These are phyloP conservation scores for Xylaria digitata DNA, from an alignment of 2,329 filamentous ascomycete genomes.

Conservation along the genomic window DNA sequence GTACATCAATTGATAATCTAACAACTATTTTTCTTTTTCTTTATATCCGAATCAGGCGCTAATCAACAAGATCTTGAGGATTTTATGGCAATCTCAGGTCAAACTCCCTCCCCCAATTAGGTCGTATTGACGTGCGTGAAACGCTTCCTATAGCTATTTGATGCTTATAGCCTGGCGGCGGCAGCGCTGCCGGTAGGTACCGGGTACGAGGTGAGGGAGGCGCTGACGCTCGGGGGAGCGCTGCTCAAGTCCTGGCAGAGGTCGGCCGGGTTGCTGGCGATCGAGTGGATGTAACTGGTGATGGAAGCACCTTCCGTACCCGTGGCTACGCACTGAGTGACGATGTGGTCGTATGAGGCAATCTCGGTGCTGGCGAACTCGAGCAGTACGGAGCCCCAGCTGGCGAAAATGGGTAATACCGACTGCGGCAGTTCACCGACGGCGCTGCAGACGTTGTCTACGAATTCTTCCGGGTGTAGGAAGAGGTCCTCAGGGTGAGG, in stretches of 20 bases:
- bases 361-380: conserved; percentile 12
- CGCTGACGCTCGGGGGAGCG: neutral
- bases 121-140: no score
- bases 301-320: conserved; percentile 5
- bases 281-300: conserved; percentile 17
- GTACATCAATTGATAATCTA: no score
- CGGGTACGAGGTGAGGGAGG: neutral
- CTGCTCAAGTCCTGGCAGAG: neutral
- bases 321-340: conserved; percentile 23
- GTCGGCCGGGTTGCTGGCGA: conserved; percentile 4
- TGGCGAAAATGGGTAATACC: neutral
- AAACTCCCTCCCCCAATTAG: no score
- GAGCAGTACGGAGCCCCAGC: conserved; percentile 16
- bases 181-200: neutral
- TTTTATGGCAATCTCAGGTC: no score
- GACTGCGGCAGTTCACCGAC: conserved; percentile 3
- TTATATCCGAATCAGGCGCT: no score
- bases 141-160: neutral
- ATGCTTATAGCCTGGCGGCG: conserved; percentile 12
- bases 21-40: no score
- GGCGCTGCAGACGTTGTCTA: conserved; percentile 1
- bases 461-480: neutral
- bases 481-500: neutral
- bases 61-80: no score
- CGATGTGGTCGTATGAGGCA: conserved; percentile 19